Evolutionary conservation across 1,284 basidiomycete species (phyloP).

Genomic region (Grifola frondosa): DNA sequence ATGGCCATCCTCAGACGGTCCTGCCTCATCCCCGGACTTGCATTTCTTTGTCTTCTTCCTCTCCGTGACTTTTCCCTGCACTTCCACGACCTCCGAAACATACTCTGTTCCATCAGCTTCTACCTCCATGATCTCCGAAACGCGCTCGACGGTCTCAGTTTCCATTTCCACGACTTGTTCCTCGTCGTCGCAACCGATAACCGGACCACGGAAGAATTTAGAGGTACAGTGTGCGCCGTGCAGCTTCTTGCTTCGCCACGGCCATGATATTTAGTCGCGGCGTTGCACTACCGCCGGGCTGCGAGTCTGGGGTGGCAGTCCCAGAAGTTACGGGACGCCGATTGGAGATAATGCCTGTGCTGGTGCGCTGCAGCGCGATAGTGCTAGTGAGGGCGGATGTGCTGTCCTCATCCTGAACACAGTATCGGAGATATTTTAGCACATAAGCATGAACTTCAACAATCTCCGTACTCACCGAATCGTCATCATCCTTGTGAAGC

Average conservation of each 20-base stretch:
- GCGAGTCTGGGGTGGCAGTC: constrained; percentile 42
- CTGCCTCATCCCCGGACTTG: constrained; percentile 7
- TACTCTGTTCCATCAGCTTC: background rate
- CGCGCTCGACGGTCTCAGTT: background rate
- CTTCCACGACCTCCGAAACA: constrained; percentile 10
- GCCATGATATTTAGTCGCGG: constrained; percentile 57
- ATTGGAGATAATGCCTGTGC: constrained; percentile 77
- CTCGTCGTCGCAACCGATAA: constrained; percentile 48
- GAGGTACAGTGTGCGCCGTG: constrained; percentile 74
- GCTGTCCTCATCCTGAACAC: constrained; percentile 25
- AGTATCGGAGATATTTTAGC: too few species aligned
- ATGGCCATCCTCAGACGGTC: constrained; percentile 3
- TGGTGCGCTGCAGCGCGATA: constrained; percentile 56
- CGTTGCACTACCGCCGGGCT: constrained; percentile 26
- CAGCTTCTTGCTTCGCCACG: constrained; percentile 75
- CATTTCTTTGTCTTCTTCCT: constrained; percentile 11
- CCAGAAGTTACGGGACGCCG: constrained; percentile 58
- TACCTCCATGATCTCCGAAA: background rate
- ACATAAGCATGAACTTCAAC: too few species aligned
- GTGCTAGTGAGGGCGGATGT: constrained; percentile 22
- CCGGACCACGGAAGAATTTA: constrained; percentile 75
- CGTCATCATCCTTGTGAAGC: constrained; percentile 52
- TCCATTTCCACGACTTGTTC: constrained; percentile 9
- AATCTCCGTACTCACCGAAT: constrained; percentile 40
- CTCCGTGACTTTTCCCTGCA: constrained; percentile 16